Evolutionary conservation across 2,329 filamentous ascomycete genomes (phyloP), one percentile per base, ranked within the genome.

Genomic region (Ascocoryne sarcoides): DNA sequence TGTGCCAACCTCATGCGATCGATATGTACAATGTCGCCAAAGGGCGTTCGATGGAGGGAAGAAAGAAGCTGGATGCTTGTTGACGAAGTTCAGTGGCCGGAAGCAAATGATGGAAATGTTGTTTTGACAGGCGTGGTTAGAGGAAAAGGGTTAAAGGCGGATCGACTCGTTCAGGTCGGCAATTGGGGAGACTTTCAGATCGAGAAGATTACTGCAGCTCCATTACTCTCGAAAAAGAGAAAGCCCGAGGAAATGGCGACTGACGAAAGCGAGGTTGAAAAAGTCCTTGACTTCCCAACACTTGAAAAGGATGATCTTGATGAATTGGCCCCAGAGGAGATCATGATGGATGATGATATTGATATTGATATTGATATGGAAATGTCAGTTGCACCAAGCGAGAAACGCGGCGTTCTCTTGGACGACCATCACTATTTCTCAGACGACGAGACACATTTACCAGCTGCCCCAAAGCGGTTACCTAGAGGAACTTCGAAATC

Each of bases 401-500:
- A 72, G 32, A 80, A 81, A 58, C 94, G 90, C 64, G 92, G 90
- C 49, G 92, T 98, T 1, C 67, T 98, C 30, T 71, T 98, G 8
- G 92, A 98, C 52, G 90, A 96, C 51, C 90, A 98, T 61, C 90
- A 96, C 60, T 98, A 98, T 62, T 98, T 96, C 59, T 89, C 89
- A 0, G 90, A 96, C 32, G 87, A 92, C 34, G 82, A 92, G 39
- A 70, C 73, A 31, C 69, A 78, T 39, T 67, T 72, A 14, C 67
- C 77, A 14, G 64, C 71, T 26, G 65, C 67, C 21, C 84, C 85
- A 5, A 92, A 82, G 63, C 77, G 78, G 47, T 65, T 98, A 16
- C 92, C 92, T 1, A 85, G 81, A 62, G 92, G 92, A 48, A 98
- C 92, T 2, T 96, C 92, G 29, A 78, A 82, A 41, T 96, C 95